Evolutionary conservation across 169 alveolate species (phyloP), one percentile per base, ranked within the genome.

Genomic region (Plasmodium gallinaceum): DNA sequence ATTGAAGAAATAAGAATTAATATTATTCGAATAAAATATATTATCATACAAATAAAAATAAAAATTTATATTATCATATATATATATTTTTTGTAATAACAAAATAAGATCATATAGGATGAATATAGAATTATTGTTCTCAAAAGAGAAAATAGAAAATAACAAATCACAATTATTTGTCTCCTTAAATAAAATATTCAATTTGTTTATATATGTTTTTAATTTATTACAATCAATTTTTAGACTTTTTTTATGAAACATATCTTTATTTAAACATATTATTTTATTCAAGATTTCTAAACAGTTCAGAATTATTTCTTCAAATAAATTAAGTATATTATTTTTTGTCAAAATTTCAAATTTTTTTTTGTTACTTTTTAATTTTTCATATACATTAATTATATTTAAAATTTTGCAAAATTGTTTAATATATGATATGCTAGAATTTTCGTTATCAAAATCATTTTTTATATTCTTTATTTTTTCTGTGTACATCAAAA

Each of bases 1-100:
- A 58, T 78, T 78, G 42, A 64, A 78, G 57, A 64, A 78, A 43
- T 78, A 78, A 5, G 89, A 78, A 43, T 68, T 64, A 7, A 65
- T 42, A 18, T 78, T 58, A 46, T 78, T 58, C 14, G 78, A 78
- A 78, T 65, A 78, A 16, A 57, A 54, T 16, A 78, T 24, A 7
- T 78, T 78, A n/a, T 78, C 70, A 45, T 78, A 60, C 54, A 58
- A 46, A 57, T 58, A 78, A 48, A 78, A 58, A 51, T 78, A 78
- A 42, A 78, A 78, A 78, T 78, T 78, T 2, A 78, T 69, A 22
- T 78, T 78, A 46, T 78, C 89, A 78, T 78, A 78, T 0, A 58
- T 78, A 24, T 78, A 78, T 18, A 78, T 42, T 57, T 78, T 78
- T 48, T 78, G 89, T 58, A 78, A 66, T n/a, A 78, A 32, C 60